Base-by-base conservation (phyloP, 2,329 filamentous ascomycete species). In the Calonectria leucothoes region DNA sequence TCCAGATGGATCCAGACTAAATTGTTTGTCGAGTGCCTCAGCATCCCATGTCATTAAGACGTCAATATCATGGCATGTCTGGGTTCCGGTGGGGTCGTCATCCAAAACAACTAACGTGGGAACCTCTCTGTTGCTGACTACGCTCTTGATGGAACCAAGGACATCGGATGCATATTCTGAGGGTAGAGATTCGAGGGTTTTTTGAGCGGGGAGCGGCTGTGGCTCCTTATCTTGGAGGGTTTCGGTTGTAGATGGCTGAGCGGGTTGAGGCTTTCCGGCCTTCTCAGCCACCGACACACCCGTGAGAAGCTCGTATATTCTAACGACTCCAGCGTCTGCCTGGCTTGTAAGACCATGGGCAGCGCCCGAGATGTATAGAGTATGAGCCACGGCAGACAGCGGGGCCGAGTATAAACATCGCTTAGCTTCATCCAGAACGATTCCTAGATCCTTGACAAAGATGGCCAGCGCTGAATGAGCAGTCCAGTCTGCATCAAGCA, bases 31-130 rank as follows among this genome's bases (percentile, higher is more conserved):
- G 4, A 91, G 82, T 0, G 86, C 87, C 0, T 82, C 76, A 10
- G 84, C 76, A 72, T 89, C 87, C 89, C 89, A 91, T 1, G 87
- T 86, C 3, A 88, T 89, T 35, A 91, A 82, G 3, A 91, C 89
- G 66, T 85, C 82, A 74, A 91, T 88, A 75, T 88, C 86, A 78
- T 91, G 89, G 79, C 89, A 91, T 6, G 90, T 92, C 77, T 92
- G 90, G 0, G 89, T 91, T 23, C 89, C 89, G 0, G 90, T 91
- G 37, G 89, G 89, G 71, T 91, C 89, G 74, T 91, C 89, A 70
- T 91, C 89, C 6, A 88, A 82, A 0, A 84, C 84, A 5, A 89
- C 84, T 8, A 86, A 81, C 11, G 82, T 78, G 15, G 83, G 82
- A 6, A 81, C 77, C 4, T 79, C 64, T 15, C 75, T 72, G 25